Percentiles rank a stretch among this genome's conserved stretches.
phyloP scores from a whole-genome alignment of 108 stramenopile species.

The Craspedostauros australis region DNA sequence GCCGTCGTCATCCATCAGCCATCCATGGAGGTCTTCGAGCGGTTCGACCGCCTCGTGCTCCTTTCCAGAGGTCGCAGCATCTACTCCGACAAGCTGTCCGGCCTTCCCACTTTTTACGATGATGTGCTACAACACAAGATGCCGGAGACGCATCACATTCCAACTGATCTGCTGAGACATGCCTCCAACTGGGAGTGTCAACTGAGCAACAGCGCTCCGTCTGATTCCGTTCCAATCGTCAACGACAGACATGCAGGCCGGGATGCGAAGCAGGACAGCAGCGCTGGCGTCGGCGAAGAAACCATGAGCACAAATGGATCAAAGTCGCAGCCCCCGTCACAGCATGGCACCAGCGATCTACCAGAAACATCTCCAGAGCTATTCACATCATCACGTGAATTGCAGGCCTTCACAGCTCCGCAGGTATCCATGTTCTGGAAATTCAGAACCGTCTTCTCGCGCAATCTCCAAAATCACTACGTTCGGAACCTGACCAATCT shows the following conservation, averaged over 20 bases:
- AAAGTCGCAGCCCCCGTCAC: too few species aligned
- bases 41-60: neutral
- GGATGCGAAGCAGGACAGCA: too few species aligned
- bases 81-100: neutral
- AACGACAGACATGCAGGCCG: too few species aligned
- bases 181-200: too few species aligned
- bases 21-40: neutral
- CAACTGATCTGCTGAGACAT: neutral
- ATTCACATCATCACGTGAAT: too few species aligned
- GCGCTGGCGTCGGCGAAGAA: too few species aligned
- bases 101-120: neutral
- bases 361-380: too few species aligned
- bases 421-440: neutral
- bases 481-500: neutral
- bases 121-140: neutral
- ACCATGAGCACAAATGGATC: neutral
- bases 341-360: too few species aligned
- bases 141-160: neutral
- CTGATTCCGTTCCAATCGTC: too few species aligned
- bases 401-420: neutral
- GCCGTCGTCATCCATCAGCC: constrained; percentile 4
- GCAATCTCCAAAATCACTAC: constrained; percentile 1
- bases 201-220: neutral
- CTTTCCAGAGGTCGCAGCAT: neutral
- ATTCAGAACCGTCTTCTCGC: neutral